Evolutionary conservation across 208 protist species (phyloP).

Genomic region (Endotrypanum monterogeii): DNA sequence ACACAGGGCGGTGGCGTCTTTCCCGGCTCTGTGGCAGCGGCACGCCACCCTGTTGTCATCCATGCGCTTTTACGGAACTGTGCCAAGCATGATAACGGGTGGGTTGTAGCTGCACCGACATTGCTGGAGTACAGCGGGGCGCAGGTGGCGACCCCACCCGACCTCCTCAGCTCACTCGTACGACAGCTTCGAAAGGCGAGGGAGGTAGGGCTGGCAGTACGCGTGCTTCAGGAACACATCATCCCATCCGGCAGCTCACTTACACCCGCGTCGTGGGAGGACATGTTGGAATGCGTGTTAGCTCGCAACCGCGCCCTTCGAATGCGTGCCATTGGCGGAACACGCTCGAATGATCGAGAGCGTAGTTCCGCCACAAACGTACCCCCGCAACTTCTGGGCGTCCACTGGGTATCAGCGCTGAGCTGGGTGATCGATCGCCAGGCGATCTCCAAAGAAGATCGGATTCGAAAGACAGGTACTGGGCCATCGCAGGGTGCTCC

Average conservation of each 20-base stretch:
- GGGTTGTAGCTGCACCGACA: conserved; percentile 42
- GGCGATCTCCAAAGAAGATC: conserved; percentile 39
- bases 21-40: conserved; percentile 8
- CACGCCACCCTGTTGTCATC: conserved; percentile 60
- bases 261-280: conserved; percentile 49
- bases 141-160: conserved; percentile 45
- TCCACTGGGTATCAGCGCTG: conserved; percentile 83
- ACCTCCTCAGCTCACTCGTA: conserved; percentile 58
- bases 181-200: conserved; percentile 60
- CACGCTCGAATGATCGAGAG: neutral
- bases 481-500: conserved; percentile 48
- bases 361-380: neutral
- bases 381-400: conserved; percentile 9
- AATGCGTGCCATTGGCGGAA: neutral
- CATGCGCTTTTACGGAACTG: conserved; percentile 69
- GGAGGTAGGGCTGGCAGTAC: conserved; percentile 53
- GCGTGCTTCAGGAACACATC: conserved; percentile 69
- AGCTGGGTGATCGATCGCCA: conserved; percentile 70
- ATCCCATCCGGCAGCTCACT: conserved; percentile 55
- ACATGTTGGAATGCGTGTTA: conserved; percentile 62
- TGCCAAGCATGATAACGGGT: conserved; percentile 33
- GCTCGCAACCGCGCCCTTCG: conserved; percentile 64
- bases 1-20: neutral
- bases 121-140: conserved; percentile 43
- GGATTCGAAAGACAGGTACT: conserved; percentile 66